Conservation (phyloP, 2,329 filamentous ascomycete species). For the Beauveria asiatica region DNA sequence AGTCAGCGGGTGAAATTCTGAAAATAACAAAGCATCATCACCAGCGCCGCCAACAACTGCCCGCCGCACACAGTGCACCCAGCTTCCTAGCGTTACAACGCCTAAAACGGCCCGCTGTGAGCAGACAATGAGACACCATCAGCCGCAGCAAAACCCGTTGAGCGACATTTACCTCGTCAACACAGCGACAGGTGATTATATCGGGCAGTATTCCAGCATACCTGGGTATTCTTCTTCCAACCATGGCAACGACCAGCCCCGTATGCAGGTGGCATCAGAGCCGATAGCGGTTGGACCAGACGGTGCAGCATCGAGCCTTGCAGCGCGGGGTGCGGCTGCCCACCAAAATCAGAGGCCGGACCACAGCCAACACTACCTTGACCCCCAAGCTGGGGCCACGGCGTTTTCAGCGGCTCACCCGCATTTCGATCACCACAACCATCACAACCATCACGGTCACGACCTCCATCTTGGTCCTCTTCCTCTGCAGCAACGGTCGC, state of each 20-base stretch:
- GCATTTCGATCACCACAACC: conserved; percentile 12
- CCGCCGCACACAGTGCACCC: not conserved
- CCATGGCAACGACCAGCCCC: not conserved
- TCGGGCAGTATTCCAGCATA: not conserved
- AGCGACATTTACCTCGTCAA: not conserved
- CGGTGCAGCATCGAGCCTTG: not conserved
- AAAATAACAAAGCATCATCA: no score
- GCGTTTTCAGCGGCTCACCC: not conserved
- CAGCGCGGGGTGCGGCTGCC: not conserved
- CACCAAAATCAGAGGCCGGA: not conserved
- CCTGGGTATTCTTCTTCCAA: not conserved
- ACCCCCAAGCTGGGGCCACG: not conserved
- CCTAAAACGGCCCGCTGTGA: not conserved
- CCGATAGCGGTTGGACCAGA: not conserved
- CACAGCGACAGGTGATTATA: not conserved
- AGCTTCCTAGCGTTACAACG: not conserved
- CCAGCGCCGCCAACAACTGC: no score
- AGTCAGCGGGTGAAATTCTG: no score
- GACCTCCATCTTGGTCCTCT: conserved; percentile 9
- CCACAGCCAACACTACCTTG: not conserved
- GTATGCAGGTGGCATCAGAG: not conserved
- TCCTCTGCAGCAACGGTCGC: not conserved
- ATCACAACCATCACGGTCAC: conserved; percentile 11
- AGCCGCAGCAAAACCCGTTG: not conserved
- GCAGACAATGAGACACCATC: not conserved